Evolutionary conservation across 2,329 filamentous ascomycete species (phyloP).

Genomic region (Byssochlamys sp.): DNA sequence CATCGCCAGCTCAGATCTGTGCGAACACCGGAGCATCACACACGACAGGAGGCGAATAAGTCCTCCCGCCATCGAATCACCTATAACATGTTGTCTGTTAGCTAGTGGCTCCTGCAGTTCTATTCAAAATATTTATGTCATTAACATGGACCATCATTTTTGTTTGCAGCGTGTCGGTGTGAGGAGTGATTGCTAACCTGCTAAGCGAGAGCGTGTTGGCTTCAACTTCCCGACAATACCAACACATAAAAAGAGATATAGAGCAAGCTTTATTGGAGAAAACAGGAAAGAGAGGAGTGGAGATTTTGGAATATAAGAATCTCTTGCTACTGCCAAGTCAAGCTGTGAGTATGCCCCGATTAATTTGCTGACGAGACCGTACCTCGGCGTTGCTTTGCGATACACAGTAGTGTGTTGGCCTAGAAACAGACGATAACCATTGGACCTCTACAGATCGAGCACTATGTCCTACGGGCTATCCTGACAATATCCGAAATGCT

Average conservation of each 20-base stretch:
- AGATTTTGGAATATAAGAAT: background rate
- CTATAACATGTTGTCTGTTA: background rate
- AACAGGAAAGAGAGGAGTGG: background rate
- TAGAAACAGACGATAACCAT: background rate
- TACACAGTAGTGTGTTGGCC: background rate
- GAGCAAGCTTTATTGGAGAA: background rate
- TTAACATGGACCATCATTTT: background rate
- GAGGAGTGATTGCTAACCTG: background rate
- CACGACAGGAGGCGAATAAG: background rate
- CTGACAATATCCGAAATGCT: slow-evolving; percentile 16
- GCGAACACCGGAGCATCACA: background rate
- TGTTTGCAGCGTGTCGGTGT: background rate
- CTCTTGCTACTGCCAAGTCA: background rate
- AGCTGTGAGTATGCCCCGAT: background rate
- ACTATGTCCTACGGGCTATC: background rate
- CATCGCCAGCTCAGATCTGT: background rate
- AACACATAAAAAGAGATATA: background rate
- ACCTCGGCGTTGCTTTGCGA: background rate
- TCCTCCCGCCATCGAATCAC: background rate
- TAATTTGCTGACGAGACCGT: background rate
- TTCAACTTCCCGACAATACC: background rate
- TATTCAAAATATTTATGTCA: background rate
- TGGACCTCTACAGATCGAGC: background rate
- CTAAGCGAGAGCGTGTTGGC: background rate
- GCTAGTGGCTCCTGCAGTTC: background rate